phyloP scores from a whole-genome alignment of 306 rosid species.

The Elaeagnus macrophylla region DNA sequence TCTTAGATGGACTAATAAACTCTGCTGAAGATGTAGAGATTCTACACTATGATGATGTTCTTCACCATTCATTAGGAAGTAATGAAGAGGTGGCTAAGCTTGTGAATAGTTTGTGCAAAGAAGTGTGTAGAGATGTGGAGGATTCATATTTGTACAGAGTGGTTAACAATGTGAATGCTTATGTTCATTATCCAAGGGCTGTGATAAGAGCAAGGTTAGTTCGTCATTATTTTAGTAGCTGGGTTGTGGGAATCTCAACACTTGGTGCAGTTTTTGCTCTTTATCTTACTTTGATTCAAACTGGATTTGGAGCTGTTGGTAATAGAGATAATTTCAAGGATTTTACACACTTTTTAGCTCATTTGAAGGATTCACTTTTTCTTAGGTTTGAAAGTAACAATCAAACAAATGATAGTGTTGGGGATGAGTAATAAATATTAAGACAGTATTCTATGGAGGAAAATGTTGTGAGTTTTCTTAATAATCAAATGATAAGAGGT shows the following conservation, averaged over 20 bases:
- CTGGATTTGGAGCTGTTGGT: constrained; percentile 5
- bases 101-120: constrained; percentile 31
- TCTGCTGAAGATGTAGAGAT: constrained; percentile 25
- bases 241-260: constrained; percentile 36
- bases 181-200: constrained; percentile 5
- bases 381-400: no score
- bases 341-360: no score
- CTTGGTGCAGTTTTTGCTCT: constrained; percentile 29
- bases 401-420: no score
- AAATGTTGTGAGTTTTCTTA: no score
- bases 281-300: constrained; percentile 26
- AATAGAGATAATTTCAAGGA: no score
- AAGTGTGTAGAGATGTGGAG: constrained; percentile 14
- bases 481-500: no score
- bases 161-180: constrained; percentile 21
- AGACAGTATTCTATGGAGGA: no score
- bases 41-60: constrained; percentile 29
- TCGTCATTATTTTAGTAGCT: constrained; percentile 32
- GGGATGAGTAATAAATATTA: no score
- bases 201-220: constrained; percentile 19
- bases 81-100: constrained; percentile 23
- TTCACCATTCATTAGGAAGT: constrained; percentile 32
- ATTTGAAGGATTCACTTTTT: no score
- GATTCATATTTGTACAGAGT: constrained; percentile 29
- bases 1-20: constrained; percentile 38